Base-by-base conservation (phyloP, 139 green algal species). In the Limnomonas spitsbergensis region DNA sequence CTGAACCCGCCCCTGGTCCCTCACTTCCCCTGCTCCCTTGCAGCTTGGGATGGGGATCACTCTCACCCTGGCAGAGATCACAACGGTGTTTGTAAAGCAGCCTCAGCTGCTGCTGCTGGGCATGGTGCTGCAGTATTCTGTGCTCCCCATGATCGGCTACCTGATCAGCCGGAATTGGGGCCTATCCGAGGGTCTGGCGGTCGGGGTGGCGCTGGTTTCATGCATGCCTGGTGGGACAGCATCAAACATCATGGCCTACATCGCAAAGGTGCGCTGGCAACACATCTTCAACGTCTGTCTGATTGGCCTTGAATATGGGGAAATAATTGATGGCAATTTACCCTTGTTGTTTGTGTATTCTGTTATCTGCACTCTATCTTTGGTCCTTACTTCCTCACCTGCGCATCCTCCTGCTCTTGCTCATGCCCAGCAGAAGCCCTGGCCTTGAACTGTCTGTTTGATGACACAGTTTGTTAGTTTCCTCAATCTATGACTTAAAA, bases 161-260 rank as follows among this genome's bases (percentile, higher is more conserved):
- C 52, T 66, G 53, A 91, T 91, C 82, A 85, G 76, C n/a, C 79
- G 80, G n/a, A 81, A 82, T 73, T 81, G 84, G 77, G 84, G 82
- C 31, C 70, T 91, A 26, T 39, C 54, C 24, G 66, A 67, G 2
- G 81, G 82, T 36, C 74, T 91, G 40, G 87, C 87, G 2, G 83
- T 89, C 9, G 87, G 87, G 20, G 82, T 91, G 66, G 84, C 87
- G 29, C 80, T 91, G 53, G 87, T 91, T 68, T 87, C 80, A 1
- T 91, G 87, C 77, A 91, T 91, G 87, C 87, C 87, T 7, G 87
- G 87, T 1, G 87, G 87, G 31, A 91, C 84, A 1, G 87, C 87
- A 0, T 84, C 71, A 2, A 91, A 91, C 84, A 89, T 91, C 27
- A 83, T 91, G 52, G 87, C 87, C 0, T 88, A 85, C 79, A 91